Evolutionary conservation across 2,329 filamentous ascomycete species (phyloP), one percentile per base, ranked within the genome.

Genomic region (Pseudogymnoascus sp.): DNA sequence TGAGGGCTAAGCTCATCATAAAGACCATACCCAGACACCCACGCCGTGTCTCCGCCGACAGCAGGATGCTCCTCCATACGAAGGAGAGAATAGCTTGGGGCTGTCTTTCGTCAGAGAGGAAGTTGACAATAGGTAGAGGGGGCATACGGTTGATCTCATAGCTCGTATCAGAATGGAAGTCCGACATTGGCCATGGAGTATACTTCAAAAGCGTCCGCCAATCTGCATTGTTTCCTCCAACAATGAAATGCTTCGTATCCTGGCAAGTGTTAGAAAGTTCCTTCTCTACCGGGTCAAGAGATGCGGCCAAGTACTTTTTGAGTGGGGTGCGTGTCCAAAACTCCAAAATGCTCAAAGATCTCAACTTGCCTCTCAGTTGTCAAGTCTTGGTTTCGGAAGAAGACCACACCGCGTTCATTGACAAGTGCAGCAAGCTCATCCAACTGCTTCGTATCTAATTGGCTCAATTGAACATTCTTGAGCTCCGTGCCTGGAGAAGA

Each of bases 391-490:
- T 68, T 65, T 12, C 63, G 61, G 61, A 68, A 69, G 33, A 69
- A 67, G 5, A 69, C 63, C 9, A 69, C 67, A 40, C 62, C 71
- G 21, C 71, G 62, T 65, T 71, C 76, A 71, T 69, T 68, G 31
- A 71, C 69, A 3, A 71, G 65, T n/a, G 65, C 61, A 5, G 70
- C 71, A 9, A 72, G 64, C 60, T 72, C 71, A 64, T 72, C 69
- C 41, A 67, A 62, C 52, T 72, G 70, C 60, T 67, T 28, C 5
- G 60, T 49, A 59, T 63, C 63, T 33, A 71, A 61, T 63, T 69
- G 63, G 35, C 64, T 66, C 5, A 71, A 63, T 61, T 72, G 70
- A 4, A 70, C 64, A 49, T 64, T 61, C 28, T 63, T 61, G 3
- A 72, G 63, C 38, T 68, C 65, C 1, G 71, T 72, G 14, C 45